Conservation (phyloP, 352 stramenopile species). For the Pythium utonaiense region DNA sequence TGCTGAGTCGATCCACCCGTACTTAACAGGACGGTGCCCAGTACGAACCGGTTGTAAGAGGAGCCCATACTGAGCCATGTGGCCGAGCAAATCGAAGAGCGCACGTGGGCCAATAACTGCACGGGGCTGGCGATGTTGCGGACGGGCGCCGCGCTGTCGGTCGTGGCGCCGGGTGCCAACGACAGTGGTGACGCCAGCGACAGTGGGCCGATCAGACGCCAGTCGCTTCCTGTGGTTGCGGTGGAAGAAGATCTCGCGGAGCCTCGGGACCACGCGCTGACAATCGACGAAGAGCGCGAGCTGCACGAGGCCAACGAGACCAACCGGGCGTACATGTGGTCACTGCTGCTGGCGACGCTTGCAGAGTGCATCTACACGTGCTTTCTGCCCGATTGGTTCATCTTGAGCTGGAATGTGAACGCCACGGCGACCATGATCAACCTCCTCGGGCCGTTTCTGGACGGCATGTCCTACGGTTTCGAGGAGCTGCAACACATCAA, state of each 20-base stretch:
- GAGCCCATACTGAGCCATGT: background rate
- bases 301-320: constrained; percentile 32
- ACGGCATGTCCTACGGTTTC: constrained; percentile 64
- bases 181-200: background rate
- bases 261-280: background rate
- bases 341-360: constrained; percentile 58
- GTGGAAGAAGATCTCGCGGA: constrained; percentile 7
- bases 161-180: constrained; percentile 1
- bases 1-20: background rate
- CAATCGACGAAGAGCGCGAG: constrained; percentile 19
- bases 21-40: background rate
- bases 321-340: constrained; percentile 63
- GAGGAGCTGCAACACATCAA: constrained; percentile 35
- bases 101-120: background rate
- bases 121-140: background rate
- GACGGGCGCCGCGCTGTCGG: constrained; percentile 13
- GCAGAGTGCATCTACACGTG: constrained; percentile 82
- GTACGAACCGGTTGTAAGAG: background rate
- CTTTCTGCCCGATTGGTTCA: constrained; percentile 53
- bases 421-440: constrained; percentile 71
- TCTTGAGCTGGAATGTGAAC: constrained; percentile 44
- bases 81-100: background rate
- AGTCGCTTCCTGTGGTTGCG: background rate
- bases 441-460: constrained; percentile 68
- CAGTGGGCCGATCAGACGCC: background rate